A percentile compares a stretch with the other conserved stretches of the same genome.
Evolutionary conservation across 2,329 filamentous ascomycete species (phyloP).

Genomic region (Corynespora cassiicola): DNA sequence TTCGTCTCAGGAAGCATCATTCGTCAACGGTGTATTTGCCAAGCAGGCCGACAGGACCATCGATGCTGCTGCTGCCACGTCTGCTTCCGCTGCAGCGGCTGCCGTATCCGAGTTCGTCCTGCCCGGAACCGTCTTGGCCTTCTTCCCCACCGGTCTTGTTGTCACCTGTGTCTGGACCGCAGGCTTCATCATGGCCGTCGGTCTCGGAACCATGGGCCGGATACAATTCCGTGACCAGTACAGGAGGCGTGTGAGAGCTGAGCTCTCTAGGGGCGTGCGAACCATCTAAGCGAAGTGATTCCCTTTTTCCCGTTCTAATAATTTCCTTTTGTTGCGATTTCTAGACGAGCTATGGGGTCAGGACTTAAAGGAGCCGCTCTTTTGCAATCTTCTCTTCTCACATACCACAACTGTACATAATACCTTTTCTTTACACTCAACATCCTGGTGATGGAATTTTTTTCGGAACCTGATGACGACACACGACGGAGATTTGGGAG

Average conservation of each 20-base stretch:
- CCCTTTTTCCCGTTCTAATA: no score
- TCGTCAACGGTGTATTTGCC: conserved; percentile 74
- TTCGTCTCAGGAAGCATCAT: conserved; percentile 73
- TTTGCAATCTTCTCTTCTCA: no score
- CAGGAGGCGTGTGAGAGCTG: conserved; percentile 57
- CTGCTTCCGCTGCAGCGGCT: conserved; percentile 49
- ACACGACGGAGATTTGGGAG: no score
- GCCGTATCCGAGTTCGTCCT: conserved; percentile 65
- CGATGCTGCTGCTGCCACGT: conserved; percentile 50
- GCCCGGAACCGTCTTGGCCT: conserved; percentile 71
- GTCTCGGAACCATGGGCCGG: conserved; percentile 70
- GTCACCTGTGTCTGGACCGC: conserved; percentile 69
- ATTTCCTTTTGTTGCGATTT: no score
- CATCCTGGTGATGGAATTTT: no score
- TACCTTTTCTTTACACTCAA: no score
- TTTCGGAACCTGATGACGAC: no score
- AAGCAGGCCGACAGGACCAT: conserved; percentile 51
- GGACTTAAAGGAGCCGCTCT: no score
- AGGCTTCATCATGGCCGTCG: conserved; percentile 60
- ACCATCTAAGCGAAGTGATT: conserved; percentile 36
- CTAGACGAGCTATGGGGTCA: no score
- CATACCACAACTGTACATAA: no score
- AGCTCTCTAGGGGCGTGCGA: conserved; percentile 35
- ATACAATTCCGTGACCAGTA: conserved; percentile 72
- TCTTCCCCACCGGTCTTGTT: conserved; percentile 74